Evolutionary conservation across 176 grass and related monocot species (phyloP).

Genomic region (Carex scoparia): DNA sequence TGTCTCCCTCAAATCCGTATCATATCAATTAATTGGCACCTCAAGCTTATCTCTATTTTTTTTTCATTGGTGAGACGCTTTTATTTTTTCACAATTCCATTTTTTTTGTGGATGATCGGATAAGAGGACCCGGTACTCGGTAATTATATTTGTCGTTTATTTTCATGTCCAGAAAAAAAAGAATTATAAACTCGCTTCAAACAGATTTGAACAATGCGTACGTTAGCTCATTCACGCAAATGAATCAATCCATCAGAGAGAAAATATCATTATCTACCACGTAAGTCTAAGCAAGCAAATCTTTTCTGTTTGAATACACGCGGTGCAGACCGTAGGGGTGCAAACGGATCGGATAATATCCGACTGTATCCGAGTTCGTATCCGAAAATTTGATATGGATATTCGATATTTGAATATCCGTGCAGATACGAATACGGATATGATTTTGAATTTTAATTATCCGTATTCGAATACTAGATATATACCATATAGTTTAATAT

Average conservation of each 20-base stretch:
- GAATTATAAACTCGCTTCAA: background rate
- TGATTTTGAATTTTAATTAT: too few species aligned
- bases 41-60: background rate
- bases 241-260: background rate
- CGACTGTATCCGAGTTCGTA: too few species aligned
- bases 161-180: conserved; percentile 23
- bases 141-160: background rate
- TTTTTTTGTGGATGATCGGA: conserved; percentile 18
- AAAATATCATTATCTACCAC: conserved; percentile 1
- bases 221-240: background rate
- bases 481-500: too few species aligned
- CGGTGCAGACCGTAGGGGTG: background rate
- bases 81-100: background rate
- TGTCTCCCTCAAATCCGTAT: too few species aligned
- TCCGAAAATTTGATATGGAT: too few species aligned
- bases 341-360: too few species aligned
- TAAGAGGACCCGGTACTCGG: background rate
- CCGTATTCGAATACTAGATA: too few species aligned
- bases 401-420: too few species aligned
- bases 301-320: background rate
- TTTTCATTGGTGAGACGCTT: background rate
- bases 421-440: too few species aligned
- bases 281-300: background rate
- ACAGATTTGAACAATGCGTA: background rate
- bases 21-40: too few species aligned